These are phyloP conservation scores for Porcisia deanei DNA, from an alignment of 208 protist species.

Conservation along the genomic window DNA sequence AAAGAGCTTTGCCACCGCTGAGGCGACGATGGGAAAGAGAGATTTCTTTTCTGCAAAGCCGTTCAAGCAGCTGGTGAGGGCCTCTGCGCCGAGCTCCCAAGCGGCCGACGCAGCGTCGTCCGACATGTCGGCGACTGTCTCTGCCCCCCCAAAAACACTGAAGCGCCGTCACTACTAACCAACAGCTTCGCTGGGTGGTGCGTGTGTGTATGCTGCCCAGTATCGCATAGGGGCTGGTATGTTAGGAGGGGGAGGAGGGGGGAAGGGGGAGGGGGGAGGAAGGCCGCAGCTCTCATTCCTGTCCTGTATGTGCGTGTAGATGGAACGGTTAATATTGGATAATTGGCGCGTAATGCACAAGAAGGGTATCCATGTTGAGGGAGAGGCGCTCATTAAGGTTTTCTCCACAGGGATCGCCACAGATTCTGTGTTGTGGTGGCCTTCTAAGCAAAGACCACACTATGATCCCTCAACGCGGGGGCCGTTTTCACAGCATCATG, in stretches of 20 bases:
- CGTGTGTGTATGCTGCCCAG: neutral
- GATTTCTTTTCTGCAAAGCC: constrained; percentile 8
- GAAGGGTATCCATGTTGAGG: too few species aligned
- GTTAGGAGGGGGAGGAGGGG: too few species aligned
- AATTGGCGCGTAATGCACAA: neutral
- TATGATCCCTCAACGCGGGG: neutral
- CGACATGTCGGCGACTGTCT: neutral
- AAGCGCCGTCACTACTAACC: constrained; percentile 25
- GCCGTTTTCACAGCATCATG: neutral
- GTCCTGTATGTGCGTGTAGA: neutral
- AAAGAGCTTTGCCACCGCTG: neutral
- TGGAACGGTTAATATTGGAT: neutral
- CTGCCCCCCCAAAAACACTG: constrained; percentile 20
- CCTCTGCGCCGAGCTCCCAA: neutral
- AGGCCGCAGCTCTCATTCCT: neutral
- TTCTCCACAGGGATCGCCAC: neutral
- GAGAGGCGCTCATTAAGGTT: neutral
- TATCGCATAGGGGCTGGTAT: too few species aligned
- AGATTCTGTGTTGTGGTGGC: neutral
- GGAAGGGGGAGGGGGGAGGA: neutral
- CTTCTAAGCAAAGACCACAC: too few species aligned
- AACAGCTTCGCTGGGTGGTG: too few species aligned
- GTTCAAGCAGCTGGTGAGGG: constrained; percentile 19
- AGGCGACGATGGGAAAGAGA: neutral
- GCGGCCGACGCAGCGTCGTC: neutral